Percentiles rank a stretch among this genome's conserved stretches.
These are phyloP conservation scores for Botrytis squamosa DNA, from an alignment of 2,329 filamentous ascomycete genomes.

Conservation along the genomic window DNA sequence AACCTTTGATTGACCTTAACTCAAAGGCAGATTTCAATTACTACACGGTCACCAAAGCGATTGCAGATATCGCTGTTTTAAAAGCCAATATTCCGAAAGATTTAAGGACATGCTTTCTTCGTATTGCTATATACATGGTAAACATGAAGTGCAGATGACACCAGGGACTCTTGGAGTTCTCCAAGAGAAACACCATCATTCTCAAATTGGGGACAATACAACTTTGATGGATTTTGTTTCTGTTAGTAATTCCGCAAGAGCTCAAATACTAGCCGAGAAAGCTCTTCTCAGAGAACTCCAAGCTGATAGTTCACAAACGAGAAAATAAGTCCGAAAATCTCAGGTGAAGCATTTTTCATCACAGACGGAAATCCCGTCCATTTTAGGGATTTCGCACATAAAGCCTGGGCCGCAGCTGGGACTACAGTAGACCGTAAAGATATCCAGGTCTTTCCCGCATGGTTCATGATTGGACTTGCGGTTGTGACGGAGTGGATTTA, in stretches of 20 bases:
- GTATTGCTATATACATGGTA: not conserved
- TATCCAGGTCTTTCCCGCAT: conserved; percentile 15
- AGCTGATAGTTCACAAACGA: not conserved
- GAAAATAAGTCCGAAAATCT: conserved; percentile 25
- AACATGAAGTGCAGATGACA: not conserved
- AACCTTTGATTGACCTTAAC: not conserved
- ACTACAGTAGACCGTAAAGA: conserved; percentile 18
- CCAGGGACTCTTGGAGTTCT: not conserved
- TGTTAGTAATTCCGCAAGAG: not conserved
- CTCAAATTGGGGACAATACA: not conserved
- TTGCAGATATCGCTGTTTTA: not conserved
- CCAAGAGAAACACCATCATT: not conserved
- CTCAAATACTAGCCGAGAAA: not conserved
- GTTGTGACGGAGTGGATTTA: conserved; percentile 19
- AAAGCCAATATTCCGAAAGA: not conserved
- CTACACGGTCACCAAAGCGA: not conserved
- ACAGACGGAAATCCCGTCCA: conserved; percentile 39
- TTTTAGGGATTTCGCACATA: conserved; percentile 37
- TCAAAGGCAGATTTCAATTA: not conserved
- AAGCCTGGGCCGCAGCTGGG: conserved; percentile 14
- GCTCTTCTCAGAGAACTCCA: not conserved
- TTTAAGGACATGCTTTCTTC: not conserved
- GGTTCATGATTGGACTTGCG: conserved; percentile 6
- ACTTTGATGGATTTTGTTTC: not conserved
- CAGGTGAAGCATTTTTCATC: conserved; percentile 42